Evolutionary conservation across 2,329 filamentous ascomycete species (phyloP).

Genomic region (Aspergillus aculeatus): DNA sequence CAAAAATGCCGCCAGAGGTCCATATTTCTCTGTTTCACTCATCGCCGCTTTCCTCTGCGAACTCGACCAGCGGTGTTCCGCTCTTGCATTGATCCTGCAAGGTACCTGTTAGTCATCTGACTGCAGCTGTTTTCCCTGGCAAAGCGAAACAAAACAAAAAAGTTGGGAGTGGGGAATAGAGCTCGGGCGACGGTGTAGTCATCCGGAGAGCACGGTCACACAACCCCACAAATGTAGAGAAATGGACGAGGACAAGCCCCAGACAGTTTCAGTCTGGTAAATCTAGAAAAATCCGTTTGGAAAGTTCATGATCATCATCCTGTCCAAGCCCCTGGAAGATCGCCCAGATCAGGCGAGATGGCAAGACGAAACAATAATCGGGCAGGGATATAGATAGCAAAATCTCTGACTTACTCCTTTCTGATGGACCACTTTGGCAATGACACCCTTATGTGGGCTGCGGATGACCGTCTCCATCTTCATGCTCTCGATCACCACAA

Average conservation of each 20-base stretch:
- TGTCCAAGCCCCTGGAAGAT: neutral
- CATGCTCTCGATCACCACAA: conserved; percentile 91
- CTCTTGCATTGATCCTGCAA: conserved; percentile 73
- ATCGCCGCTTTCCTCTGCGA: conserved; percentile 53
- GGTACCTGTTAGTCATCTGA: conserved; percentile 26
- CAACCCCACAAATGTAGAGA: too few species aligned
- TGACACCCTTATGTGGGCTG: conserved; percentile 68
- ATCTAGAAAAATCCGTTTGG: too few species aligned
- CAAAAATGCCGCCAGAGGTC: neutral
- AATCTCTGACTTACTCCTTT: conserved; percentile 62
- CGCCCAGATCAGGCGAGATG: neutral
- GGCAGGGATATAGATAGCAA: conserved; percentile 4
- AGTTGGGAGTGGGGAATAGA: neutral
- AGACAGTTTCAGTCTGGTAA: too few species aligned
- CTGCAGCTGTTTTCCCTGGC: neutral
- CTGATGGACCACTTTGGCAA: conserved; percentile 71
- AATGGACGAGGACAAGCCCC: too few species aligned
- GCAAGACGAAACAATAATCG: conserved; percentile 10
- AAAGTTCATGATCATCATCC: neutral
- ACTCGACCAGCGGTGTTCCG: conserved; percentile 71
- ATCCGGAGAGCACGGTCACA: too few species aligned
- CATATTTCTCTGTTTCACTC: conserved; percentile 4
- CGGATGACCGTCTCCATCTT: conserved; percentile 87
- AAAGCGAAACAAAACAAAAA: neutral
- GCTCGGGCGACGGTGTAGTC: too few species aligned